Evolutionary conservation across 352 stramenopile species (phyloP), one percentile per base, ranked within the genome.

Genomic region (Phytopythium oedochilum): DNA sequence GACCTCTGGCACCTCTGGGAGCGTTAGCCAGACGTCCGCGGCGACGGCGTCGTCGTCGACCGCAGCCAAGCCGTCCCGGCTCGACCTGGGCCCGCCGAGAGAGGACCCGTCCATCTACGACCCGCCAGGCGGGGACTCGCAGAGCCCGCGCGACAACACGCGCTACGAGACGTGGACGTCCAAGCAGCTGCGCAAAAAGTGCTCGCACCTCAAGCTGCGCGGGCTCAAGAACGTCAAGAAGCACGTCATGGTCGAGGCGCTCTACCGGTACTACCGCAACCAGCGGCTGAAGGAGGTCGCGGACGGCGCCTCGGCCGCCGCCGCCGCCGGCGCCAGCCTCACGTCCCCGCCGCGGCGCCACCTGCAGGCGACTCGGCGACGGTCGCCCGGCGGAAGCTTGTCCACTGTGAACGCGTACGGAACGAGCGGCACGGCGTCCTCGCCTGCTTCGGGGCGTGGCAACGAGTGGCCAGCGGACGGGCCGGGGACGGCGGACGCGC

Each of bases 181-280:
- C 18, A 91, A 91, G 63, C 81, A 91, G 53, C 64, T 91, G 25
- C 78, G 81, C 10, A 91, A 89, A 55, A 91, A 91, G 48, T 91
- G 81, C 36, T 91, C 81, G 38, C 78, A 89, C 23, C 66, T 91
- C 17, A 91, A 91, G 55, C 72, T 91, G 28, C 81, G 81, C 31
- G 81, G 81, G 0, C 67, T 91, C 28, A 91, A 91, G 69, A 91
- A 91, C 57, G 81, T 91, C 22, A 91, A 91, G 65, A 91, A 91
- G 65, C 81, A 91, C 59, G 81, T 91, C 63, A 91, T 91, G 81
- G 81, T 91, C 28, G 81, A 91, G 48, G 81, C 81, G 32, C 39
- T 91, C 22, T 91, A 91, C 48, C 76, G 81, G 8, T 91, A 88
- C 49, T 88, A 91, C 64, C 74, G 78, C 26, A 88, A 75, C 42